phyloP scores from a whole-genome alignment of 805 yeast genomes.

The Citeromyces matritensis region DNA sequence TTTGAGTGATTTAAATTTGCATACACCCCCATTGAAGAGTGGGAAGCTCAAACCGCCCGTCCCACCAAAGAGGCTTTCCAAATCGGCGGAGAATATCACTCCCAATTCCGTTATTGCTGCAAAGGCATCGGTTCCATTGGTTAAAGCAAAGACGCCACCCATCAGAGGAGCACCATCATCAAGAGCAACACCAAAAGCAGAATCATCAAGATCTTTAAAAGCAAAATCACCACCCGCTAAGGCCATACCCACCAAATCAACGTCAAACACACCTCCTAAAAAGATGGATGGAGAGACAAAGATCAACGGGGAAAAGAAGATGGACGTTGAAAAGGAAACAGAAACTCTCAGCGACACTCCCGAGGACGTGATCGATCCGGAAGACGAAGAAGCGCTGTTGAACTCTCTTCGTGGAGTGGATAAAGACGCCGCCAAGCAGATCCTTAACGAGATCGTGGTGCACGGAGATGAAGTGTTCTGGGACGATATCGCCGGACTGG shows the following conservation, averaged over 20 bases:
- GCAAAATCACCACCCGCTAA: not conserved
- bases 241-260: slow-evolving; percentile 1
- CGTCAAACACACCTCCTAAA: not conserved
- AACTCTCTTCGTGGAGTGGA: slow-evolving; percentile 60
- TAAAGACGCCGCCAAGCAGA: slow-evolving; percentile 63
- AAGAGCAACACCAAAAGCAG: not conserved
- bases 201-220: no score
- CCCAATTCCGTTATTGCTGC: no score
- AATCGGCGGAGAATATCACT: no score
- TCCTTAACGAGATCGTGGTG: slow-evolving; percentile 75
- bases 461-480: slow-evolving; percentile 86
- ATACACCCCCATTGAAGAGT: no score
- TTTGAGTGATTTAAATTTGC: no score
- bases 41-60: no score
- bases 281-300: not conserved
- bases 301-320: slow-evolving; percentile 4
- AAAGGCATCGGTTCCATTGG: not conserved
- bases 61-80: no score
- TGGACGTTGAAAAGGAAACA: slow-evolving; percentile 12
- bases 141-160: not conserved
- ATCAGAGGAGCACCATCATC: no score
- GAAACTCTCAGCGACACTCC: slow-evolving; percentile 8
- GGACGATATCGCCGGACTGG: slow-evolving; percentile 92
- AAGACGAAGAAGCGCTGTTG: slow-evolving; percentile 19
- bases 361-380: slow-evolving; percentile 9